These are phyloP conservation scores for Drosera capensis DNA, from an alignment of 148 eudicot genomes.

Conservation along the genomic window DNA sequence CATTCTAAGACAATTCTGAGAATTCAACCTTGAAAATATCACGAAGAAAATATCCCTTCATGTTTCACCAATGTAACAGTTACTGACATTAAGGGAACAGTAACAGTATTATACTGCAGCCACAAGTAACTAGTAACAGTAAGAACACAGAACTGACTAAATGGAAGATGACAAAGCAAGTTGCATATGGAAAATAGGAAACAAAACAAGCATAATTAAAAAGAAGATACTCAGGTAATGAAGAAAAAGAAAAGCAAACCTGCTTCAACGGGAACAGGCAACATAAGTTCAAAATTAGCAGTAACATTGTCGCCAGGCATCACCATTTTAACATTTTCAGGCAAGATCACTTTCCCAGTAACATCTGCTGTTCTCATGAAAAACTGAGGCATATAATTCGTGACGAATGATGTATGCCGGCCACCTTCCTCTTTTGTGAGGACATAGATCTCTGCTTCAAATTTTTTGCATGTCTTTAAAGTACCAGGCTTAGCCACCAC, in stretches of 20 bases:
- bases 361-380: slow-evolving; percentile 63
- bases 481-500: slow-evolving; percentile 52
- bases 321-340: slow-evolving; percentile 59
- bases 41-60: no score
- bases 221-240: not conserved
- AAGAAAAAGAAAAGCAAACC: slow-evolving; percentile 37
- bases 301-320: slow-evolving; percentile 65
- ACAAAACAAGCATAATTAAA: not conserved
- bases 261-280: slow-evolving; percentile 51
- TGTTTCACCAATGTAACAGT: no score
- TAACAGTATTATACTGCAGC: no score
- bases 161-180: no score
- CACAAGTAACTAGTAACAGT: no score
- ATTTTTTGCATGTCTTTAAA: slow-evolving; percentile 43
- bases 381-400: slow-evolving; percentile 55
- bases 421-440: slow-evolving; percentile 63
- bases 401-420: slow-evolving; percentile 49
- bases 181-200: not conserved
- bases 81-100: no score
- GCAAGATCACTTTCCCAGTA: slow-evolving; percentile 32
- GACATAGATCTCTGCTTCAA: slow-evolving; percentile 37
- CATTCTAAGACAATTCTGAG: no score
- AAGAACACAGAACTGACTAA: no score
- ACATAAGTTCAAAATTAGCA: slow-evolving; percentile 47
- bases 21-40: no score